Evolutionary conservation across 441 rosid species (phyloP).

Genomic region (Aquilaria agallochum): DNA sequence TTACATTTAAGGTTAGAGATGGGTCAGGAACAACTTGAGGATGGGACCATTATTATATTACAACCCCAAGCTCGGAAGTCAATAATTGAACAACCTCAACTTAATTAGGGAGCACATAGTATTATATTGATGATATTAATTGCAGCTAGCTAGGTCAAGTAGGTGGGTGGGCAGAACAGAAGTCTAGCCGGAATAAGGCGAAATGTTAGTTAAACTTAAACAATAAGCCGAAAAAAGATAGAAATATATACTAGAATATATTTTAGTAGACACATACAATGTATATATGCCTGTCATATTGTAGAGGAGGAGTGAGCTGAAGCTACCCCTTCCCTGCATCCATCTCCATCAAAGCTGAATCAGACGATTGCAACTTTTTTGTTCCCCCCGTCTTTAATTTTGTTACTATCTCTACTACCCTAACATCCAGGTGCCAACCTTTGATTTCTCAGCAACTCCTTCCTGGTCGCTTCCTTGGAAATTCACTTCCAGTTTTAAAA

Average conservation of each 20-base stretch:
- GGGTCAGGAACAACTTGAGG: too few species aligned
- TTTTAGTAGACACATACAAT: neutral
- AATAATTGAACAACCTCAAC: too few species aligned
- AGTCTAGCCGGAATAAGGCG: neutral
- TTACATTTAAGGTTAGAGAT: too few species aligned
- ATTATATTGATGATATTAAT: too few species aligned
- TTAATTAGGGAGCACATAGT: neutral
- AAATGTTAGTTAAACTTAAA: neutral
- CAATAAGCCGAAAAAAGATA: too few species aligned
- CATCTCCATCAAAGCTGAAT: slow-evolving; percentile 29
- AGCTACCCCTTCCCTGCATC: neutral
- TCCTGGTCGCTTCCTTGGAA: too few species aligned
- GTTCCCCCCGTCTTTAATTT: neutral
- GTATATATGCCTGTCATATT: neutral
- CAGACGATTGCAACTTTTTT: slow-evolving; percentile 24
- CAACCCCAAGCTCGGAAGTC: too few species aligned
- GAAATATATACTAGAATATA: neutral
- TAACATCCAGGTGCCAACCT: neutral
- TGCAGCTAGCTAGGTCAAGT: neutral
- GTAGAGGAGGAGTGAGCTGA: neutral
- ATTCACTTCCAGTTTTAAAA: too few species aligned
- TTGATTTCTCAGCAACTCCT: too few species aligned
- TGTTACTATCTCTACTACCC: slow-evolving; percentile 13
- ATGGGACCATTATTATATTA: too few species aligned
- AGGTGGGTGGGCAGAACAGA: neutral